Evolutionary conservation across 495 filamentous ascomycete genomes (phyloP), one percentile per base, ranked within the genome.

Genomic region (Penicillium fimorum): DNA sequence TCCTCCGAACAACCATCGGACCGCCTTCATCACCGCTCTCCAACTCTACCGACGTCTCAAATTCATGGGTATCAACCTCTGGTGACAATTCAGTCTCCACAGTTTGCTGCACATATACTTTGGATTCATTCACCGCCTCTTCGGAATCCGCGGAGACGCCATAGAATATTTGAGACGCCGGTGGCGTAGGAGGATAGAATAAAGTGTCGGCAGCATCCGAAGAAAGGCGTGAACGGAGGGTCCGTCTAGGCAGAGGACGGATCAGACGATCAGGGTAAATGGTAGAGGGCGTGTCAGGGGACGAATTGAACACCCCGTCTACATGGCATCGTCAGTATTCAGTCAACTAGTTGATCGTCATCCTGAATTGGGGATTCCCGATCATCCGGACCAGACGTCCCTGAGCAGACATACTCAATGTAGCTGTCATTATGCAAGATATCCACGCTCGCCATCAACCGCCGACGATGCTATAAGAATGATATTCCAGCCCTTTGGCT

Each of bases 251-350:
- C 51, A 99, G 80, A 47, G 95, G 95, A 40, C 92, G 89, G 66
- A 99, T 97, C 54, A 92, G 87, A 63, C 95, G 85, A 63, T 95
- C 89, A 59, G 90, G 90, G 66, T 90, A 94, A 60, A 89, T 71
- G 32, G 86, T 78, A 47, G 91, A 92, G 50, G 80, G 78, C 46
- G 87, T 85, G 71, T 94, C 89, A 63, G 87, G 80, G 70, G 86
- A 84, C 80, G 77, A 70, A 52, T 76, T 76, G 65, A 76, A 78
- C 67, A 72, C 72, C 70, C 76, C 76, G 72, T 76, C 76, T 79
- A 67, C 65, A 66, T 60, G 63, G 56, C 64, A 70, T 64, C 60
- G 64, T 79, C 70, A 77, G 74, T 68, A 77, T 68, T 63, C 65
- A 71, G 59, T 66, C 35, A 63, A 67, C 67, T 63, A 68, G 57